Evolutionary conservation across 176 grass and related monocot genomes (phyloP).

Genomic region (Triticum dicoccoides): DNA sequence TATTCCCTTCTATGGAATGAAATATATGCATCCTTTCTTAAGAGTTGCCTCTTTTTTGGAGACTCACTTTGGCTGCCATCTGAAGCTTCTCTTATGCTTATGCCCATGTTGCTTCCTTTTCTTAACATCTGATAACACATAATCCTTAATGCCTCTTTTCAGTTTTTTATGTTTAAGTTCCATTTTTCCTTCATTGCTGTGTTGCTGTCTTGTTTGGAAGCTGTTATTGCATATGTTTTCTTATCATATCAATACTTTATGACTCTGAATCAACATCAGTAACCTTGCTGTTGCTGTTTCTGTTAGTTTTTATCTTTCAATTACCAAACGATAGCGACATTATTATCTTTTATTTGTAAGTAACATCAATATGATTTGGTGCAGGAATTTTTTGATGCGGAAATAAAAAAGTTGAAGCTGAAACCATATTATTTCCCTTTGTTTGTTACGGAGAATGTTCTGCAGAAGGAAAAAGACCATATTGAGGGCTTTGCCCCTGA

Average conservation of each 20-base stretch:
- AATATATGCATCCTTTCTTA: neutral
- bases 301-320: neutral
- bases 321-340: neutral
- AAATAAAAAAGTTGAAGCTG: slow-evolving; percentile 91
- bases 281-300: no score
- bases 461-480: slow-evolving; percentile 96
- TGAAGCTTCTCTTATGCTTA: neutral
- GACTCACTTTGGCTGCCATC: neutral
- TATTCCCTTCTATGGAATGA: neutral
- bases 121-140: neutral
- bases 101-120: neutral
- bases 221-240: no score
- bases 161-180: neutral
- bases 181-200: neutral
- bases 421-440: slow-evolving; percentile 91
- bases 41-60: neutral
- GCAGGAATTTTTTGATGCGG: slow-evolving; percentile 91
- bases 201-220: neutral
- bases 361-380: slow-evolving; percentile 26
- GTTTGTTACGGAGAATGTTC: slow-evolving; percentile 95
- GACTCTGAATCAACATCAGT: no score
- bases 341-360: neutral
- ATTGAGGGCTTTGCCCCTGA: slow-evolving; percentile 98
- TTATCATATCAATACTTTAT: no score
- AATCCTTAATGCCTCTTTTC: neutral